Evolutionary conservation across 148 eudicot genomes (phyloP), one percentile per base, ranked within the genome.

Genomic region (Chenopodium suecicum): DNA sequence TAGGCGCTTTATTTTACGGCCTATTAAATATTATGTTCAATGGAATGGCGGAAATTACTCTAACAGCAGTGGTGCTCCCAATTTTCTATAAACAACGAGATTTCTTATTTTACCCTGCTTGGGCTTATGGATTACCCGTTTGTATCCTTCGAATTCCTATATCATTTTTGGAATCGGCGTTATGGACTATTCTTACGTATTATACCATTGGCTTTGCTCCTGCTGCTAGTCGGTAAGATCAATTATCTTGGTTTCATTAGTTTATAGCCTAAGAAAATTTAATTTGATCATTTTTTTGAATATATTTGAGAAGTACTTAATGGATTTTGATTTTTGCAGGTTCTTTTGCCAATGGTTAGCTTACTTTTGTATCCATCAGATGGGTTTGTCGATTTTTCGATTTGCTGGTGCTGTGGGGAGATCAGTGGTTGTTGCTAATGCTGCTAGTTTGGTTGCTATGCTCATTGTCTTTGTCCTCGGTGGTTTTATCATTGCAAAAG

Each of bases 191-290:
- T 76, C 91, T 93, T 71, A 93, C 97, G 0, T 91, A 93, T 78
- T 91, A 93, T 74, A 90, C 97, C 9, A 83, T 93, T 56, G 94
- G 97, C 23, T 93, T 80, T 82, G 92, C 97, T 65, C 97, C 97
- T 22, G 84, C 80, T 83, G 85, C 88, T 46, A 83, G 84, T 84
- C 90, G 97, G 97, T 92, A 63, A 63, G 70, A 41, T 74, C n/a
- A 8, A 19, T 13, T 29, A 29, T 29, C 31, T 64, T 22, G 7
- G 23, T 4, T 22, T 1, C 50, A 47, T 47, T 8, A 8, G 50
- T 47, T 47, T 47, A 9, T 4, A 37, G 41, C 6, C 41, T 37
- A 62, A 7, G 9, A 62, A 62, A 3, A 62, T 62, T 17, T 62
- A 4, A 34, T 34, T 34, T 29, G 3, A 62, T 62, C 23, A 62